Evolutionary conservation across 2,329 filamentous ascomycete species (phyloP).

Genomic region (Penicillium sp.): DNA sequence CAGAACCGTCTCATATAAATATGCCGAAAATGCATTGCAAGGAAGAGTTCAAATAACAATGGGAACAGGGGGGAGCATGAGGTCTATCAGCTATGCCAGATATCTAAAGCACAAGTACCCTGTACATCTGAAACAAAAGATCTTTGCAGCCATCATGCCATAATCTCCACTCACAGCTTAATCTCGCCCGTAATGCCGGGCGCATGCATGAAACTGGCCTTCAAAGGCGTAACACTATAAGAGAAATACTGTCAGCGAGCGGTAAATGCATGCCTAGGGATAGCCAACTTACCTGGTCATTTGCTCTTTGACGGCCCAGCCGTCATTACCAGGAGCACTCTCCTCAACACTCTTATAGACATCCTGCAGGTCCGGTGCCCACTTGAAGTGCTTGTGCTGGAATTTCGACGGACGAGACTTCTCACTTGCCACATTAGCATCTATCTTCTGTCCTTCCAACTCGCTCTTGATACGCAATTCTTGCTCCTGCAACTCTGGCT

Average conservation of each 20-base stretch:
- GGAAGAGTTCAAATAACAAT: constrained; percentile 7
- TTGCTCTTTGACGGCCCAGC: constrained; percentile 86
- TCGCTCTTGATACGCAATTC: constrained; percentile 68
- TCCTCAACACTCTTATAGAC: constrained; percentile 85
- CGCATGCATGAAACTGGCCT: constrained; percentile 87
- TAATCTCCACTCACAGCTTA: constrained; percentile 69
- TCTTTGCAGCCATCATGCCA: constrained; percentile 17
- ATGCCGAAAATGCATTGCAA: neutral
- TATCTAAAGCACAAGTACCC: constrained; percentile 25
- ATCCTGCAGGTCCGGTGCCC: constrained; percentile 83
- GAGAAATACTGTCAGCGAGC: neutral
- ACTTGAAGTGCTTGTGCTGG: constrained; percentile 88
- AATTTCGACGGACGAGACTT: constrained; percentile 48
- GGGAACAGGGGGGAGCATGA: constrained; percentile 17
- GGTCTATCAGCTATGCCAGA: constrained; percentile 29
- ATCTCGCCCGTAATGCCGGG: constrained; percentile 69
- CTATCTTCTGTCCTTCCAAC: constrained; percentile 30
- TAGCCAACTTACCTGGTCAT: constrained; percentile 68
- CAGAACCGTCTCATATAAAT: constrained; percentile 25
- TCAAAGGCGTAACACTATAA: constrained; percentile 78
- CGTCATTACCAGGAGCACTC: constrained; percentile 79
- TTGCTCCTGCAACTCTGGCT: constrained; percentile 67
- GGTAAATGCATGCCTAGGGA: neutral
- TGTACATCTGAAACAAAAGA: constrained; percentile 25
- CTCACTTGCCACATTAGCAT: constrained; percentile 21